Evolutionary conservation across 257 asterid genomes (phyloP).

Genomic region (Nyctanthes arbortristis): DNA sequence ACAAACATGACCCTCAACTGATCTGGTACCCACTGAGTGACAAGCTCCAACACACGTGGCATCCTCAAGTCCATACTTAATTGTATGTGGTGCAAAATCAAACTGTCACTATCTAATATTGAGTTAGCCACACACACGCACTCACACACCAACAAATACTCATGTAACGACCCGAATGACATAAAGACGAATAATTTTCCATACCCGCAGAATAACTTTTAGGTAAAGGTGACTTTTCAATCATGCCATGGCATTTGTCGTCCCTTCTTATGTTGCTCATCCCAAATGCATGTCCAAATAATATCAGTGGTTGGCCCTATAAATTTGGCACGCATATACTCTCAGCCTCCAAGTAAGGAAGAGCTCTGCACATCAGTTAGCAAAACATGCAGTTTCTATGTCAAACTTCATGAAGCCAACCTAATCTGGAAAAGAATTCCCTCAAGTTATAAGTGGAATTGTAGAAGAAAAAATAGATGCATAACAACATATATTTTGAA

Average conservation of each 20-base stretch:
- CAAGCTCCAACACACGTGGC: constrained; percentile 9
- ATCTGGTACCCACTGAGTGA: constrained; percentile 1
- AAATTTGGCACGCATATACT: constrained; percentile 10
- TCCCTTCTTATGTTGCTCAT: background rate
- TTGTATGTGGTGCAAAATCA: constrained; percentile 10
- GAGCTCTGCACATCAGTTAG: constrained; percentile 5
- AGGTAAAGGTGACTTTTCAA: background rate
- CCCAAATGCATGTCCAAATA: background rate
- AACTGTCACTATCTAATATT: constrained; percentile 6
- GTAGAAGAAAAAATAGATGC: background rate
- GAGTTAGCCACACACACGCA: background rate
- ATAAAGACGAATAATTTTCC: background rate
- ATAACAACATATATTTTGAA: background rate
- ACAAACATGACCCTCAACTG: constrained; percentile 12
- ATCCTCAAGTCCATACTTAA: constrained; percentile 7
- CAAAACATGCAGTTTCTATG: constrained; percentile 10
- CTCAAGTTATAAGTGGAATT: background rate
- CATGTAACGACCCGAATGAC: background rate
- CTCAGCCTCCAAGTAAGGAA: constrained; percentile 1
- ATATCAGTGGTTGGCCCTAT: background rate
- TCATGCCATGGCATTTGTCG: background rate
- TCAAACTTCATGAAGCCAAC: constrained; percentile 5
- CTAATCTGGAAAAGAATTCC: constrained; percentile 6
- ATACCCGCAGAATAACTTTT: constrained; percentile 8
- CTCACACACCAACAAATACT: background rate